Conservation (phyloP, 306 rosid genomes). For the Sechiopsis laciniata region DNA sequence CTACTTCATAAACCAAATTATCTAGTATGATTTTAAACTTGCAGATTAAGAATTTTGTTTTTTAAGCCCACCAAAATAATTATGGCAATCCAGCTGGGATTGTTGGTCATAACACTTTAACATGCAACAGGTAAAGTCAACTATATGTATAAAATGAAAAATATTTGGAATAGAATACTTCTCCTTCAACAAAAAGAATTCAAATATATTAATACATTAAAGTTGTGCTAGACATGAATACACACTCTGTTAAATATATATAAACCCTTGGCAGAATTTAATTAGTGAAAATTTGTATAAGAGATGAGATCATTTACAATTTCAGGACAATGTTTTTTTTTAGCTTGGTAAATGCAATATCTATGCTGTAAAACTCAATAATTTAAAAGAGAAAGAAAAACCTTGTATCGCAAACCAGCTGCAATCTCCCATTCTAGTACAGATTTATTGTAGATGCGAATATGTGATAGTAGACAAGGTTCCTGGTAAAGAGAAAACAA, state of each 20-base stretch:
- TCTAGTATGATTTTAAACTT: neutral
- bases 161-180: neutral
- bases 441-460: conserved; percentile 84
- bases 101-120: neutral
- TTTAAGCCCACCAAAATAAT: neutral
- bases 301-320: neutral
- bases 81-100: neutral
- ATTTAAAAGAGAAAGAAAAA: conserved; percentile 26
- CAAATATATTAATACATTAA: neutral
- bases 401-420: conserved; percentile 92
- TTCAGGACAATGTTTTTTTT: neutral
- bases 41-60: neutral
- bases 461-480: conserved; percentile 78
- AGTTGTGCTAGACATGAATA: neutral
- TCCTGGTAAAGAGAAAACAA: conserved; percentile 41
- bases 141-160: neutral
- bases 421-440: conserved; percentile 97
- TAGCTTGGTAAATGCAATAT: neutral
- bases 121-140: neutral
- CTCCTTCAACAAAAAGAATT: neutral
- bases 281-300: neutral
- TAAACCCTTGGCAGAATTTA: conserved; percentile 9
- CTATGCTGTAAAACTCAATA: neutral
- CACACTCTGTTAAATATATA: neutral
- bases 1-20: conserved; percentile 1